Evolutionary conservation across 345 rosid genomes (phyloP), one percentile per base, ranked within the genome.

Genomic region (Anastatica hierochuntica): DNA sequence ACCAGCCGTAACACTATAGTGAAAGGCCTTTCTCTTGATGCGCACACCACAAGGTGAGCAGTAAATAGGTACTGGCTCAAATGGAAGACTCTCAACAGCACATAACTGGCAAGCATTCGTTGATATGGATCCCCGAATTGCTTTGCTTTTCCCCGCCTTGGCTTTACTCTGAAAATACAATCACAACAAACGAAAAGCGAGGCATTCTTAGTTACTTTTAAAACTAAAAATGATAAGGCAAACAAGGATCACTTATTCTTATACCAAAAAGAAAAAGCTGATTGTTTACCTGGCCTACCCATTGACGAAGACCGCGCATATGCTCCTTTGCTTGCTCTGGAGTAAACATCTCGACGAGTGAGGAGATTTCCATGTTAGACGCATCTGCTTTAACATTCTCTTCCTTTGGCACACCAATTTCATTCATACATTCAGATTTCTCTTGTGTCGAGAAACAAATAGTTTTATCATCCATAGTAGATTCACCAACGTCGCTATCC

Each of bases 271-370:
- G n/a, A n/a, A n/a, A n/a, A n/a, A n/a, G n/a, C n/a, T n/a, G n/a
- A n/a, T n/a, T n/a, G n/a, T n/a, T 49, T 76, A 88, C 98, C 94
- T 92, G 98, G 65, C 98, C 97, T 68, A 88, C 98, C 97, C 98
- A 92, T 69, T 64, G 98, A 60, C 98, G 82, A 54, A 92, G 94
- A 47, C 98, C 95, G 16, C 10, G 66, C 59, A 92, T 92, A 74
- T 92, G 98, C 77, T 77, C 88, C 58, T 81, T 80, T 31, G 88
- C 88, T 81, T 92, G 97, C 72, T 88, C 97, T 23, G 97, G 98
- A 12, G 98, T 88, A 70, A 92, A 92, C 53, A 88, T 67, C 72
- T 92, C 97, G 23, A 86, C 85, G 73, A 88, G 51, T 56, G n/a
- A n/a, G n/a, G 98, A 92, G 14, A 92, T 90, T 24, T 94, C 98